Conservation (phyloP, 257 asterid genomes). For the Primulina eburnea region DNA sequence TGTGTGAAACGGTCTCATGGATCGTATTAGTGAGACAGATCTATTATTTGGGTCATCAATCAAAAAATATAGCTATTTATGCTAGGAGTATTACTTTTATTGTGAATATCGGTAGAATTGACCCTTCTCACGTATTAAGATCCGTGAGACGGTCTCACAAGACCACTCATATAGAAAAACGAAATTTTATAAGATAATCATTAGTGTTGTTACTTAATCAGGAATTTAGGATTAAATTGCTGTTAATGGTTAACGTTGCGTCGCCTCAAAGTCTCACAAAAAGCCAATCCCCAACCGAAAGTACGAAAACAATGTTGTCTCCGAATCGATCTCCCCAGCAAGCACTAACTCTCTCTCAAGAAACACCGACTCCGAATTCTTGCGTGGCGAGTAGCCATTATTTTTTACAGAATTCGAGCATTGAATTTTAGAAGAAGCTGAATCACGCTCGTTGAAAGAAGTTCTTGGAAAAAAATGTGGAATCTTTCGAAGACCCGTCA, state of each 20-base stretch:
- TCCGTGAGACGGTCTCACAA: too few species aligned
- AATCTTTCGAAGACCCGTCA: slow-evolving; percentile 32
- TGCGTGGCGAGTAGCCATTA: slow-evolving; percentile 32
- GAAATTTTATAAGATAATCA: too few species aligned
- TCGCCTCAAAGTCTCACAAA: slow-evolving; percentile 55
- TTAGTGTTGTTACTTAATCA: too few species aligned
- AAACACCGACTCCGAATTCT: slow-evolving; percentile 32
- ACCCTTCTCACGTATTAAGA: too few species aligned
- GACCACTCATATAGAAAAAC: too few species aligned
- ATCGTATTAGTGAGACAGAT: too few species aligned
- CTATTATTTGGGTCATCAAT: too few species aligned
- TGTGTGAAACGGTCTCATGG: too few species aligned
- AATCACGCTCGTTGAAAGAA: slow-evolving; percentile 2
- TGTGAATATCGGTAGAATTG: too few species aligned
- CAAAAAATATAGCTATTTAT: too few species aligned
- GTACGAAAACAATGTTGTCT: slow-evolving; percentile 37
- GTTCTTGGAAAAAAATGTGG: slow-evolving; percentile 38
- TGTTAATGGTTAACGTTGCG: slow-evolving; percentile 44
- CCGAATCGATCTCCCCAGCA: slow-evolving; percentile 33
- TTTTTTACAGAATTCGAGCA: slow-evolving; percentile 23
- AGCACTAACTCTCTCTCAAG: slow-evolving; percentile 28
- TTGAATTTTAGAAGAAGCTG: slow-evolving; percentile 18
- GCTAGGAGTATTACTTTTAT: too few species aligned
- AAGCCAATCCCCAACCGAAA: slow-evolving; percentile 31
- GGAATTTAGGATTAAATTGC: not conserved